A percentile compares a stretch with the other conserved stretches of the same genome.
These are phyloP conservation scores for Podospora comata DNA, from an alignment of 495 filamentous ascomycete species.

Conservation along the genomic window DNA sequence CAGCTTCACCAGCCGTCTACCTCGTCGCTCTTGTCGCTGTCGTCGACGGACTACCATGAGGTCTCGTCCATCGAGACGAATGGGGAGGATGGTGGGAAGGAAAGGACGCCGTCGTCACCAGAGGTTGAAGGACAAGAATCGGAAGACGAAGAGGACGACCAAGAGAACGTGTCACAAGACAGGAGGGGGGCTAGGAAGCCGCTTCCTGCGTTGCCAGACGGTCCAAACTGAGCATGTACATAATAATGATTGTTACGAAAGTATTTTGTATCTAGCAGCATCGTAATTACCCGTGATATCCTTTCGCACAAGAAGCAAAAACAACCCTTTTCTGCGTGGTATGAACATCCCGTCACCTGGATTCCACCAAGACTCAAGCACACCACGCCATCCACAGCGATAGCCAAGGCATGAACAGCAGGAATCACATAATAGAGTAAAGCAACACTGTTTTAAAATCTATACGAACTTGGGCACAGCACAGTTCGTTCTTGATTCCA, in stretches of 20 bases:
- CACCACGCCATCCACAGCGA: neutral
- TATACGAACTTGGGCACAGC: neutral
- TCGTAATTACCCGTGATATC: neutral
- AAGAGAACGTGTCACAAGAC: neutral
- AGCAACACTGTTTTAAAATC: conserved; percentile 11
- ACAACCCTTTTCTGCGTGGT: neutral
- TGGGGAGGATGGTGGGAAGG: neutral
- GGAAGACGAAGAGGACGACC: neutral
- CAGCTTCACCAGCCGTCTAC: neutral
- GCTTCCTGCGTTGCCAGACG: conserved; percentile 50
- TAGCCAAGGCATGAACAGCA: neutral
- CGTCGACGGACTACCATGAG: neutral
- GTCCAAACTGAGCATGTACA: conserved; percentile 29
- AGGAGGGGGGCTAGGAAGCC: conserved; percentile 41
- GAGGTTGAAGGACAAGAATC: conserved; percentile 7
- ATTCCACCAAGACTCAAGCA: neutral
- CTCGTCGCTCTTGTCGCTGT: neutral
- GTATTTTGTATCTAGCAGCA: neutral
- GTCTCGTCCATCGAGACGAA: neutral
- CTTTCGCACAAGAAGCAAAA: neutral
- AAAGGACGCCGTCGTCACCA: neutral
- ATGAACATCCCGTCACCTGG: neutral
- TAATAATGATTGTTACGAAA: conserved; percentile 9
- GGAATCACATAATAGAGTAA: neutral
- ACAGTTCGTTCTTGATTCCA: neutral